Conservation (phyloP, 2,329 filamentous ascomycete species). For the Fulvia fulva region DNA sequence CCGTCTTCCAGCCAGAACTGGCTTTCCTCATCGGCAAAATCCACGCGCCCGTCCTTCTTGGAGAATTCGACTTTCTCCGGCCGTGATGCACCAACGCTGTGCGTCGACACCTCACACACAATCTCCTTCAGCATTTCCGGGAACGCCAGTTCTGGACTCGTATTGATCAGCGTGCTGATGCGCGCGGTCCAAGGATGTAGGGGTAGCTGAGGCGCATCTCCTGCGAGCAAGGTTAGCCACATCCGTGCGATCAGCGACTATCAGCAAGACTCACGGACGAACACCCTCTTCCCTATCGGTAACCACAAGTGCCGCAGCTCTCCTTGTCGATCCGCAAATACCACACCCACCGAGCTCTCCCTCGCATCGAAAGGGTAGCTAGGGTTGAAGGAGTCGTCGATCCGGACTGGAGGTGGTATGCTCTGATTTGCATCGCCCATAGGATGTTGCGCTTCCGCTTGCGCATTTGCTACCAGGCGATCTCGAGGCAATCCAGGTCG, state of each 20-base stretch:
- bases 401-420: constrained; percentile 1
- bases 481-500: not conserved
- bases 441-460: constrained; percentile 10
- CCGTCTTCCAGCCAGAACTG: constrained; percentile 31
- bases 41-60: constrained; percentile 31
- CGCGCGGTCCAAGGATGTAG: constrained; percentile 27
- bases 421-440: not conserved
- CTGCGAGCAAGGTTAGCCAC: constrained; percentile 14
- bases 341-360: constrained; percentile 29
- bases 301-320: constrained; percentile 30
- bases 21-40: constrained; percentile 26
- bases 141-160: constrained; percentile 19
- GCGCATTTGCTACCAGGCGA: not conserved
- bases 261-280: constrained; percentile 22
- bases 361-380: constrained; percentile 21
- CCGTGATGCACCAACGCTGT: constrained; percentile 5
- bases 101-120: constrained; percentile 21
- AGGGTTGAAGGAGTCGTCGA: not conserved
- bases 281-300: constrained; percentile 27
- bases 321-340: constrained; percentile 24
- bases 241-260: not conserved
- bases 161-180: constrained; percentile 29
- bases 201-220: constrained; percentile 27
- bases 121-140: constrained; percentile 24
- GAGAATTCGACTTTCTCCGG: constrained; percentile 26